Percentiles rank a stretch among this genome's conserved stretches.
These are phyloP conservation scores for Cicer cuneatum DNA, from an alignment of 306 rosid genomes.

Conservation along the genomic window DNA sequence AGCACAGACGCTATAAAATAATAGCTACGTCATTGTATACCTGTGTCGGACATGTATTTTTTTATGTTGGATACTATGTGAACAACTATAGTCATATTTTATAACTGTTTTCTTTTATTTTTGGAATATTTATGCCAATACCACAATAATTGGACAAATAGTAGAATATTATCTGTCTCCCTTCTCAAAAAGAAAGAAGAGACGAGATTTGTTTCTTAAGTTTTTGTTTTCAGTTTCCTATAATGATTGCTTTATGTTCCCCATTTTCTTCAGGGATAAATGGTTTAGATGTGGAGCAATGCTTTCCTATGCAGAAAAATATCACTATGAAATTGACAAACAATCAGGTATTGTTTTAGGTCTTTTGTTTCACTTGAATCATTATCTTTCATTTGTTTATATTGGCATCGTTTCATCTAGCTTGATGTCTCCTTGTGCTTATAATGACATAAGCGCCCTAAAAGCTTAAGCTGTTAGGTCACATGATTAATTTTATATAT, in stretches of 20 bases:
- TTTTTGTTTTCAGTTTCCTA: conserved; percentile 42
- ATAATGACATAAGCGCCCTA: not conserved
- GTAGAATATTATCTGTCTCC: not conserved
- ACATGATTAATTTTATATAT: conserved; percentile 12
- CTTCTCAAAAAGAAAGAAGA: not conserved
- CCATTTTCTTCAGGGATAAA: conserved; percentile 56
- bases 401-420: conserved; percentile 31
- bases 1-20: not conserved
- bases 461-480: conserved; percentile 4
- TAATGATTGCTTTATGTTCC: conserved; percentile 38
- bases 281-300: conserved; percentile 77
- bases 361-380: conserved; percentile 23
- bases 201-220: not conserved
- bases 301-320: conserved; percentile 83
- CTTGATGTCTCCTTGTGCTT: conserved; percentile 33
- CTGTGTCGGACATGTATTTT: not conserved
- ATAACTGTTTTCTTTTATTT: not conserved
- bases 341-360: conserved; percentile 68
- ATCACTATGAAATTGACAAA: conserved; percentile 74
- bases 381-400: conserved; percentile 9
- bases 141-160: not conserved
- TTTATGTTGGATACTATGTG: not conserved
- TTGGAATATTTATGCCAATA: not conserved
- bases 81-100: not conserved
- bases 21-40: not conserved